Conservation (phyloP, 2,329 filamentous ascomycete genomes). For the Triangularia verruculosa region DNA sequence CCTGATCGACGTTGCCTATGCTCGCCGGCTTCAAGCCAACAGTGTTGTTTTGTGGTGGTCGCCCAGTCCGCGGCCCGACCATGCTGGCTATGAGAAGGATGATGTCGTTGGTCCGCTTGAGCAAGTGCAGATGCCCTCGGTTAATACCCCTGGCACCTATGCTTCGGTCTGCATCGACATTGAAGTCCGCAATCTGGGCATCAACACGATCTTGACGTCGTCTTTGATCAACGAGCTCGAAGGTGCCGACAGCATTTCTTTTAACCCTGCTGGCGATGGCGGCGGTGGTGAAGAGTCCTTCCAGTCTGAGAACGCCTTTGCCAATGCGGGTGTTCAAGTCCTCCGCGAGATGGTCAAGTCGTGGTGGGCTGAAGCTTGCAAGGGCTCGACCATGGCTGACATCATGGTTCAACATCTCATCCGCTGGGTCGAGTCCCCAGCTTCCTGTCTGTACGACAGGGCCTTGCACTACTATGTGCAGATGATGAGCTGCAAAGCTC, state of each 20-base stretch:
- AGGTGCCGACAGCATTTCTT: slow-evolving; percentile 79
- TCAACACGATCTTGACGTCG: slow-evolving; percentile 96
- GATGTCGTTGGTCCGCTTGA: slow-evolving; percentile 82
- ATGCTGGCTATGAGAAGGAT: slow-evolving; percentile 93
- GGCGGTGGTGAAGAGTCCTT: slow-evolving; percentile 65
- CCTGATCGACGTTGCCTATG: slow-evolving; percentile 94
- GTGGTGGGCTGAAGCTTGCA: slow-evolving; percentile 95
- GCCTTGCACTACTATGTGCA: slow-evolving; percentile 96
- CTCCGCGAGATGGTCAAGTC: slow-evolving; percentile 97
- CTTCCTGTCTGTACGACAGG: slow-evolving; percentile 92
- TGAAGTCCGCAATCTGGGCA: slow-evolving; percentile 88
- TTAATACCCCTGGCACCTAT: slow-evolving; percentile 92
- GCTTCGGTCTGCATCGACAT: slow-evolving; percentile 95
- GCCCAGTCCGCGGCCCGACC: slow-evolving; percentile 78
- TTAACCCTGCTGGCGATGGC: slow-evolving; percentile 70
- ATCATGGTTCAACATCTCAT: slow-evolving; percentile 96
- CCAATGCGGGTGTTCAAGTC: slow-evolving; percentile 85
- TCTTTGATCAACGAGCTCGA: slow-evolving; percentile 96
- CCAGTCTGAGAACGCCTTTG: slow-evolving; percentile 85
- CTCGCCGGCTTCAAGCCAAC: slow-evolving; percentile 81
- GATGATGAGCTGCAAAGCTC: slow-evolving; percentile 96
- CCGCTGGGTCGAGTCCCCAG: slow-evolving; percentile 91
- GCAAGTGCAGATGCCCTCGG: slow-evolving; percentile 82
- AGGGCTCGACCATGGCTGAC: slow-evolving; percentile 90
- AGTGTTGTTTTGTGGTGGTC: slow-evolving; percentile 99